Evolutionary conservation across 164 flowering plant genomes (phyloP).

Genomic region (Vitis cinerea): DNA sequence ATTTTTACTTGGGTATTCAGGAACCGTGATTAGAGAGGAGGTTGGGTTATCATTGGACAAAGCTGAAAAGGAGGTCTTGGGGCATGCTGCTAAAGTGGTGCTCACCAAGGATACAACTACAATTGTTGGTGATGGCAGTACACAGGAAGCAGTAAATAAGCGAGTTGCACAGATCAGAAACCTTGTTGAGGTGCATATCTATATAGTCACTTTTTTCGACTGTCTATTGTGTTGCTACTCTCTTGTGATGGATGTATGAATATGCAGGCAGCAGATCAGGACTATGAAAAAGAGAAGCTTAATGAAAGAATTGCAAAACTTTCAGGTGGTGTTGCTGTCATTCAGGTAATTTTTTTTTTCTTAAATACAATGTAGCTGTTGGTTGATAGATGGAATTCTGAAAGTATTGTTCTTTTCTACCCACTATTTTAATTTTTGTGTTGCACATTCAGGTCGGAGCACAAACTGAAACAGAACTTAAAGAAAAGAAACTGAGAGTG

Average conservation of each 20-base stretch:
- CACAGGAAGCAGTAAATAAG: constrained; percentile 84
- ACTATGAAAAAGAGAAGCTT: constrained; percentile 91
- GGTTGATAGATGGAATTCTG: no score
- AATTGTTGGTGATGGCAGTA: constrained; percentile 97
- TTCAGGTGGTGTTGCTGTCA: constrained; percentile 98
- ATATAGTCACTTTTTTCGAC: neutral
- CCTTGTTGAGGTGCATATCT: constrained; percentile 66
- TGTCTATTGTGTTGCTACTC: neutral
- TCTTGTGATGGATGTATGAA: neutral
- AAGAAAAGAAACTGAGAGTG: constrained; percentile 94
- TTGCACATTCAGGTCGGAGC: constrained; percentile 75
- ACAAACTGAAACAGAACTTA: constrained; percentile 95
- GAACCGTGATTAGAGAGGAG: constrained; percentile 91
- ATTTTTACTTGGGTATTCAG: constrained; percentile 29
- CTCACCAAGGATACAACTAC: constrained; percentile 89
- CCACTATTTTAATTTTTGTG: no score
- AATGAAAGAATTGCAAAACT: constrained; percentile 96
- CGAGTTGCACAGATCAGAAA: constrained; percentile 87
- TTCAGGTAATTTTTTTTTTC: constrained; percentile 50
- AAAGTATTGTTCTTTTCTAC: neutral
- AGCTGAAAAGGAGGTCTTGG: constrained; percentile 82
- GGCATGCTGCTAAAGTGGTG: constrained; percentile 94
- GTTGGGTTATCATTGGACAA: constrained; percentile 90
- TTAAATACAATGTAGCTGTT: neutral
- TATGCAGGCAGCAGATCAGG: constrained; percentile 82